These are phyloP conservation scores for Colletotrichum sp. DNA, from an alignment of 2,329 filamentous ascomycete genomes.

Conservation along the genomic window DNA sequence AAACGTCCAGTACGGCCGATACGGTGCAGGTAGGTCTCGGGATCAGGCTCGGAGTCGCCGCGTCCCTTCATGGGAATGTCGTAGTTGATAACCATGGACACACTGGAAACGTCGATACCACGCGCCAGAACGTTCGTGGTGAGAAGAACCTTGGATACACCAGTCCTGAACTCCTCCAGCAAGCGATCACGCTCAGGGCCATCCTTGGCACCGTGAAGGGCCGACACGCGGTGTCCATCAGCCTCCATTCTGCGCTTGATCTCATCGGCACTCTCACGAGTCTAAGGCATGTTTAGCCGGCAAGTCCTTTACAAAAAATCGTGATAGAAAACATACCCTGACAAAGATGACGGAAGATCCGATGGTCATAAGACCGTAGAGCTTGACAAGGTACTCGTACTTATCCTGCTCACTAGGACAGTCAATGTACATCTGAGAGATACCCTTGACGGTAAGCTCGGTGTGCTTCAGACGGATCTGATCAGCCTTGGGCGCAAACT, in stretches of 20 bases:
- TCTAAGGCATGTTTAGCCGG: slow-evolving; percentile 53
- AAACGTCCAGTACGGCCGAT: slow-evolving; percentile 98
- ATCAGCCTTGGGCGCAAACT: slow-evolving; percentile 87
- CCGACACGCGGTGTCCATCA: slow-evolving; percentile 91
- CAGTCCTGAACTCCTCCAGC: slow-evolving; percentile 84
- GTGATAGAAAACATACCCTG: slow-evolving; percentile 61
- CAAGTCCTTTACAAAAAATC: too few species aligned
- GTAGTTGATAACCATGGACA: slow-evolving; percentile 99
- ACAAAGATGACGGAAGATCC: slow-evolving; percentile 99
- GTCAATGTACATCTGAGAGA: slow-evolving; percentile 97
- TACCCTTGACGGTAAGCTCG: slow-evolving; percentile 94
- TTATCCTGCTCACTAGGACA: slow-evolving; percentile 83
- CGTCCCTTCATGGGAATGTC: slow-evolving; percentile 79
- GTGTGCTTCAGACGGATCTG: slow-evolving; percentile 87
- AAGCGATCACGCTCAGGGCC: slow-evolving; percentile 82
- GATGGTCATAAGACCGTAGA: slow-evolving; percentile 96
- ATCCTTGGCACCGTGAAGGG: slow-evolving; percentile 87
- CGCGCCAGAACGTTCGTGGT: slow-evolving; percentile 96
- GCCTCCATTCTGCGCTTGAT: slow-evolving; percentile 86
- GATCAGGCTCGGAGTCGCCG: slow-evolving; percentile 83
- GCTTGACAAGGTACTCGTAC: slow-evolving; percentile 86
- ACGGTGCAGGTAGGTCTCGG: slow-evolving; percentile 95
- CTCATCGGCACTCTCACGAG: slow-evolving; percentile 81
- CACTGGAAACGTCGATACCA: slow-evolving; percentile 89
- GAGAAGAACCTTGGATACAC: slow-evolving; percentile 93